Evolutionary conservation across 805 yeast species (phyloP).

Genomic region (Yarrowia divulgata): DNA sequence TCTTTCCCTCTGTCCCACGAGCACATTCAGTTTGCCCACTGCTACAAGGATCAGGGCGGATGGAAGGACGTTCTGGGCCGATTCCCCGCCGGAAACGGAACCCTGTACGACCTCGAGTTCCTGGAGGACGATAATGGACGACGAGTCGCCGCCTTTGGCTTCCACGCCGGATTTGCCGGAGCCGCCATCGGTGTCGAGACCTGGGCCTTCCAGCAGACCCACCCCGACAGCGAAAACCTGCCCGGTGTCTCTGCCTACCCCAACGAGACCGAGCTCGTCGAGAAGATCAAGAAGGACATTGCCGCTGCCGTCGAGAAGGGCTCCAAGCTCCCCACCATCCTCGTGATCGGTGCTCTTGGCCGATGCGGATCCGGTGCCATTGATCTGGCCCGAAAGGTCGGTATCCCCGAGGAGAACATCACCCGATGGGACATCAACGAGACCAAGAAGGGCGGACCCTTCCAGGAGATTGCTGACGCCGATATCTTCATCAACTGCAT

Average conservation of each 20-base stretch:
- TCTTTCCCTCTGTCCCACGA: slow-evolving; percentile 92
- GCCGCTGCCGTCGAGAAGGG: slow-evolving; percentile 62
- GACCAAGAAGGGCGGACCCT: slow-evolving; percentile 97
- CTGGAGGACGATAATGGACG: slow-evolving; percentile 93
- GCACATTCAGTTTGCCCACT: slow-evolving; percentile 98
- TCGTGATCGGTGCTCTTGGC: slow-evolving; percentile 96
- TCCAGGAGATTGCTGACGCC: slow-evolving; percentile 82
- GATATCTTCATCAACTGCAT: slow-evolving; percentile 97
- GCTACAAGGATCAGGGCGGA: slow-evolving; percentile 97
- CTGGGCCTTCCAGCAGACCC: slow-evolving; percentile 90
- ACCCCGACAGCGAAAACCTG: slow-evolving; percentile 69
- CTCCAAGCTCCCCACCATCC: slow-evolving; percentile 69
- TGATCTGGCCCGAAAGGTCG: slow-evolving; percentile 79
- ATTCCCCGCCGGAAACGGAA: slow-evolving; percentile 91
- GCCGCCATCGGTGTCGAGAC: slow-evolving; percentile 95
- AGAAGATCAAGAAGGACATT: slow-evolving; percentile 62
- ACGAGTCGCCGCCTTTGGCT: slow-evolving; percentile 99
- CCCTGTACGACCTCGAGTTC: slow-evolving; percentile 91
- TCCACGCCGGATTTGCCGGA: slow-evolving; percentile 99
- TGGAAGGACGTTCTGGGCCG: slow-evolving; percentile 91
- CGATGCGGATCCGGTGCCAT: slow-evolving; percentile 99
- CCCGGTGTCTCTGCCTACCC: slow-evolving; percentile 84
- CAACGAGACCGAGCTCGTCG: slow-evolving; percentile 75
- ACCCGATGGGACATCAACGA: slow-evolving; percentile 96
- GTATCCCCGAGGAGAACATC: slow-evolving; percentile 85